Evolutionary conservation across 345 rosid species (phyloP).

Genomic region (Noccaea bulbosa): DNA sequence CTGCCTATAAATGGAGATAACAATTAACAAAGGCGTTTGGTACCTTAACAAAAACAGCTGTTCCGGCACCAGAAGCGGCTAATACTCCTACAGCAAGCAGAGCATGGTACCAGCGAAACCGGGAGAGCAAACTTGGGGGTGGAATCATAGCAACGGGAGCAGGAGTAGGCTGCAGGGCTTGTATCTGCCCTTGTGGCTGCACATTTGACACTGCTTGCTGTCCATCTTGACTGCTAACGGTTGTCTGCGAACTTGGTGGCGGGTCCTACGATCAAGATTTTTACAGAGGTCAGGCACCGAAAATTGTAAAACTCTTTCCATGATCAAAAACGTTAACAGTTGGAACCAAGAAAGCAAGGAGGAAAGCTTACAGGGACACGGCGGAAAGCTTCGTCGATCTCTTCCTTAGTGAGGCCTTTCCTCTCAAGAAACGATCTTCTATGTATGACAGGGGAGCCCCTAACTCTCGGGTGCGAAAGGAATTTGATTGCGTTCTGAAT

Average conservation of each 20-base stretch:
- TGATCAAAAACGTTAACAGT: neutral
- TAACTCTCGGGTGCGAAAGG: constrained; percentile 93
- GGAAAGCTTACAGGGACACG: constrained; percentile 79
- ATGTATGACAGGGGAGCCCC: constrained; percentile 87
- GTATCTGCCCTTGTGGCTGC: constrained; percentile 60
- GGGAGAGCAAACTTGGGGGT: constrained; percentile 43
- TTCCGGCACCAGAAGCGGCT: constrained; percentile 90
- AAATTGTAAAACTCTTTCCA: neutral
- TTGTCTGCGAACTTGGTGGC: constrained; percentile 67
- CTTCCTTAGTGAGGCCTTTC: constrained; percentile 96
- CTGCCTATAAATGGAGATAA: constrained; percentile 8
- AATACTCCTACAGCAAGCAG: constrained; percentile 71
- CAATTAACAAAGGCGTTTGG: neutral
- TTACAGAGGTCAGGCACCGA: constrained; percentile 27
- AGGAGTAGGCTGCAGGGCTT: constrained; percentile 69
- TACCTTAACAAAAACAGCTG: constrained; percentile 83
- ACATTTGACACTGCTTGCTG: constrained; percentile 56
- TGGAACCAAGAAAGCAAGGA: neutral
- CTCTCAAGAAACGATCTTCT: constrained; percentile 93
- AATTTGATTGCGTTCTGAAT: constrained; percentile 93
- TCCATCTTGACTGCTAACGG: constrained; percentile 58
- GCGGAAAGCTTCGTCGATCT: constrained; percentile 93
- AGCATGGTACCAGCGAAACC: constrained; percentile 89
- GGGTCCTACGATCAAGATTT: constrained; percentile 64
- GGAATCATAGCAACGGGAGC: constrained; percentile 55